Conservation (phyloP, 2,329 filamentous ascomycete species). For the Metarhizium anisopliae region DNA sequence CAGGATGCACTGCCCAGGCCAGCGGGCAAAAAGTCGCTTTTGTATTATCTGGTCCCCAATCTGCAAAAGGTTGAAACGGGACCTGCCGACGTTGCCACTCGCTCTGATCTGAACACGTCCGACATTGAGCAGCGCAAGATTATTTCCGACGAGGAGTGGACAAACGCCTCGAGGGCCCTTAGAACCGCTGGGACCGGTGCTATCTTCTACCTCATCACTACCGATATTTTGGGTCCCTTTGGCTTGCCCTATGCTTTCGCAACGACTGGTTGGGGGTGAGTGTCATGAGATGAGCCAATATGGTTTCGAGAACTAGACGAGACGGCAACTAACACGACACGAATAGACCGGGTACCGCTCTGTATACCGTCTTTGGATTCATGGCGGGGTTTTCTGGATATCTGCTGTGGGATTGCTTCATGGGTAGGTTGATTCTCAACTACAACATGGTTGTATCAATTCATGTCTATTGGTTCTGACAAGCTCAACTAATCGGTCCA, state of each 20-base stretch:
- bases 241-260: conserved; percentile 22
- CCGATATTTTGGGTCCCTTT: conserved; percentile 36
- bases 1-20: conserved; percentile 8
- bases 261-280: conserved; percentile 27
- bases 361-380: conserved; percentile 34
- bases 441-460: not conserved
- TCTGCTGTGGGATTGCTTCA: conserved; percentile 32
- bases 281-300: not conserved
- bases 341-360: conserved; percentile 27
- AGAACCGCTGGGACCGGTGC: conserved; percentile 36
- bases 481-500: not conserved
- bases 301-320: not conserved
- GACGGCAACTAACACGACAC: not conserved
- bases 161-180: conserved; percentile 33
- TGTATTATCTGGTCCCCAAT: conserved; percentile 4
- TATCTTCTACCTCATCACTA: conserved; percentile 40
- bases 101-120: conserved; percentile 3
- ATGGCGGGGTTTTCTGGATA: conserved; percentile 28
- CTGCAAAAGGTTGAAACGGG: not conserved
- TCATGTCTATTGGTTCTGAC: not conserved
- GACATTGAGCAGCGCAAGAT: conserved; percentile 1
- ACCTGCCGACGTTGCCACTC: not conserved
- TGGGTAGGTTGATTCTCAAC: conserved; percentile 16
- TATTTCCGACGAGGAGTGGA: conserved; percentile 30
- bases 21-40: not conserved